These are phyloP conservation scores for Zanthoxylum bungeanum DNA, from an alignment of 345 rosid species.

Conservation along the genomic window DNA sequence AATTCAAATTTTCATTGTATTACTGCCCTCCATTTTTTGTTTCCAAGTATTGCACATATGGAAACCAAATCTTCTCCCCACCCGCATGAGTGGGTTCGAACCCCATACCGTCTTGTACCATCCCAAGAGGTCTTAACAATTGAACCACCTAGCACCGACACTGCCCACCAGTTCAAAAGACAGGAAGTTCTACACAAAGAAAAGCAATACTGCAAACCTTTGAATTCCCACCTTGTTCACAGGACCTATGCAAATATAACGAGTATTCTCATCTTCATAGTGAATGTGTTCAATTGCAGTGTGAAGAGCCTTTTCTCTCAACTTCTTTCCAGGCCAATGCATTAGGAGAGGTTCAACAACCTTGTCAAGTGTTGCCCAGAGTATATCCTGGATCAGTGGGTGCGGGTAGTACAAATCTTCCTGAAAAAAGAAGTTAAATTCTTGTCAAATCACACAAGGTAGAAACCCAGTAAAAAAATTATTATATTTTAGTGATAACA, in stretches of 20 bases:
- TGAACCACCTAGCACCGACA: not conserved
- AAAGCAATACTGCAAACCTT: conserved; percentile 1
- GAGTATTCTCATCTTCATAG: conserved; percentile 93
- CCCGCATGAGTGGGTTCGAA: too few relatives aligned
- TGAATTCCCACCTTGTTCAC: conserved; percentile 73
- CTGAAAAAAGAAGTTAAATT: conserved; percentile 35
- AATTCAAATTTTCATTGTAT: not conserved
- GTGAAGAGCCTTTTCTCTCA: conserved; percentile 82
- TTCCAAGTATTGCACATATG: too few relatives aligned
- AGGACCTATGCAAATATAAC: conserved; percentile 95
- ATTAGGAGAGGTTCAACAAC: conserved; percentile 67
- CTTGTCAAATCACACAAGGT: conserved; percentile 18
- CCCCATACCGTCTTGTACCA: not conserved
- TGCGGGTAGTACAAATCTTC: conserved; percentile 98
- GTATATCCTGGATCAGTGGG: conserved; percentile 80
- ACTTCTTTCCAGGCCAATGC: conserved; percentile 87
- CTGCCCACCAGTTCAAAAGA: not conserved
- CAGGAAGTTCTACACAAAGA: not conserved
- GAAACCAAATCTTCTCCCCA: too few relatives aligned
- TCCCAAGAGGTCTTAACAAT: not conserved
- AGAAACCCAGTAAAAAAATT: not conserved
- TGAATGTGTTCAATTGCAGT: conserved; percentile 70
- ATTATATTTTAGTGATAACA: not conserved
- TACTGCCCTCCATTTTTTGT: too few relatives aligned
- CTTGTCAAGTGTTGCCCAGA: conserved; percentile 75